These are phyloP conservation scores for Vaccinium corymbosum DNA, from an alignment of 148 eudicot species.

Conservation along the genomic window DNA sequence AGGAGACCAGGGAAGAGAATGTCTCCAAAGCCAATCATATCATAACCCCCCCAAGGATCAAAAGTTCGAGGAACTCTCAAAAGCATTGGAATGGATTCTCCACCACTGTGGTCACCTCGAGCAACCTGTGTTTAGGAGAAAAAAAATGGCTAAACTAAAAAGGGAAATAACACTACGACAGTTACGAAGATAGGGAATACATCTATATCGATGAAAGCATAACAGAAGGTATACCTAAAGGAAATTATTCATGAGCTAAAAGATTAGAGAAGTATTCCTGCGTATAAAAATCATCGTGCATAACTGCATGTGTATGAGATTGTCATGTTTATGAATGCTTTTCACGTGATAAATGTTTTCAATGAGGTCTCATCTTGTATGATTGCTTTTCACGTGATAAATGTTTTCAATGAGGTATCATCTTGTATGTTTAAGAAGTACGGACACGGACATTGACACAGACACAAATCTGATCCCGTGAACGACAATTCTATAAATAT, in stretches of 20 bases:
- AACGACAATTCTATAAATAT: neutral
- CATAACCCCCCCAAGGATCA: constrained; percentile 79
- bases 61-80: constrained; percentile 65
- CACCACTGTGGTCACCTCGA: constrained; percentile 67
- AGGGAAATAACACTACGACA: neutral
- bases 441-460: neutral
- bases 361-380: neutral
- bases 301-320: neutral
- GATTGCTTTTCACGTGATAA: neutral
- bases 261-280: neutral
- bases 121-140: constrained; percentile 58
- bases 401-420: neutral
- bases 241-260: neutral
- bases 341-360: neutral
- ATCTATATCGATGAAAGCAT: neutral
- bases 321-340: neutral
- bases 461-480: neutral
- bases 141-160: neutral
- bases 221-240: neutral
- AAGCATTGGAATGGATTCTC: constrained; percentile 93
- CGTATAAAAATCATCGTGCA: neutral
- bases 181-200: neutral
- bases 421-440: neutral
- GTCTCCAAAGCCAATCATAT: constrained; percentile 95
- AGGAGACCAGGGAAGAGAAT: constrained; percentile 92